phyloP scores from a whole-genome alignment of 2,329 filamentous ascomycete species.

The Talaromyces sp. region DNA sequence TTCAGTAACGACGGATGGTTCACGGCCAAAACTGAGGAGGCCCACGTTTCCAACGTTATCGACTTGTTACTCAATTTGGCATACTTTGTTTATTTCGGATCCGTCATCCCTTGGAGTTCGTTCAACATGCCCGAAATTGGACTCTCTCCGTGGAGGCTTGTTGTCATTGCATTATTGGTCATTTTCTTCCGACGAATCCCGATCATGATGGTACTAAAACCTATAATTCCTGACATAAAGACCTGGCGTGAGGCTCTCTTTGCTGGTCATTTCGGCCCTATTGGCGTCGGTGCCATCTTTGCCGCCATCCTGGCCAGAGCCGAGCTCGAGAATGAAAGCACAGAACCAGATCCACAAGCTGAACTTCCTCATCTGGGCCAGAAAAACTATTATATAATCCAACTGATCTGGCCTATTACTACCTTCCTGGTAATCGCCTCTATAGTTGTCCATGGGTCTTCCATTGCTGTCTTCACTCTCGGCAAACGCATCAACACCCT shows the following conservation, averaged over 20 bases:
- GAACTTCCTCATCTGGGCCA: constrained; percentile 50
- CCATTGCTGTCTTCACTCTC: constrained; percentile 92
- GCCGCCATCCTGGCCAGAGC: constrained; percentile 87
- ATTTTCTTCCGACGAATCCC: constrained; percentile 95
- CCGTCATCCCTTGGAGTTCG: constrained; percentile 93
- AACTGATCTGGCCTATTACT: constrained; percentile 91
- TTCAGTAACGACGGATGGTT: constrained; percentile 99
- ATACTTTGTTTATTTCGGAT: constrained; percentile 96
- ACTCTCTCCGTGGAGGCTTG: constrained; percentile 78
- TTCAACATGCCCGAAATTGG: constrained; percentile 75
- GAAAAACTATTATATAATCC: constrained; percentile 66
- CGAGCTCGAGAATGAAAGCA: constrained; percentile 74
- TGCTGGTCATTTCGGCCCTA: constrained; percentile 94
- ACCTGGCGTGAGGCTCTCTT: constrained; percentile 97
- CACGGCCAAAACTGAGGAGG: constrained; percentile 94
- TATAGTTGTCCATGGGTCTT: constrained; percentile 95
- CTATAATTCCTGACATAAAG: constrained; percentile 92
- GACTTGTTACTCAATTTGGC: constrained; percentile 94
- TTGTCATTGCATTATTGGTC: constrained; percentile 91
- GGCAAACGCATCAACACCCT: constrained; percentile 98
- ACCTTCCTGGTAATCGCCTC: constrained; percentile 92
- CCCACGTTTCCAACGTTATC: constrained; percentile 98
- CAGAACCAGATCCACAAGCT: constrained; percentile 66
- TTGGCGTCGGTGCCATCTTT: constrained; percentile 95
- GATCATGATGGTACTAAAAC: constrained; percentile 87